phyloP scores from a whole-genome alignment of 2,329 filamentous ascomycete species.

The Aspergillus chevalieri region DNA sequence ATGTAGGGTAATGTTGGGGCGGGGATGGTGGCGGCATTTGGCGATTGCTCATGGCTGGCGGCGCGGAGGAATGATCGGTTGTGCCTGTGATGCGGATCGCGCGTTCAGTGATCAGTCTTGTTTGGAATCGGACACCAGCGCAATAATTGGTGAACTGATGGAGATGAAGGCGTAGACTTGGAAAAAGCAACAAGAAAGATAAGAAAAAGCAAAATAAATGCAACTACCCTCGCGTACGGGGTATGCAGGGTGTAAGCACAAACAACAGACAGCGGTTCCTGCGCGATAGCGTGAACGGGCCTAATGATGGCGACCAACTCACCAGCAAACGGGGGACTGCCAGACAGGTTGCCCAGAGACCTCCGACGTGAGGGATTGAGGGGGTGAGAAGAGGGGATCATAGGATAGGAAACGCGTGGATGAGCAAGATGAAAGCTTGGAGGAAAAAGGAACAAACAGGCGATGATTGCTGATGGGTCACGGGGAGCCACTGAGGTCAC shows the following conservation, averaged over 20 bases:
- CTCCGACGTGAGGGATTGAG: slow-evolving; percentile 29
- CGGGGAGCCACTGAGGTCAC: background rate
- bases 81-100: slow-evolving; percentile 13
- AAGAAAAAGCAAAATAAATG: background rate
- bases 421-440: background rate
- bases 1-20: slow-evolving; percentile 39
- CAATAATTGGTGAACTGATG: background rate
- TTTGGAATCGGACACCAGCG: background rate
- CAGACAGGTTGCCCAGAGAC: slow-evolving; percentile 27
- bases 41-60: slow-evolving; percentile 31
- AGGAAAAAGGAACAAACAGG: slow-evolving; percentile 4
- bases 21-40: slow-evolving; percentile 49
- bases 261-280: too few species aligned
- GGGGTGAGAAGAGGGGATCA: slow-evolving; percentile 29
- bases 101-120: background rate
- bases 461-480: background rate
- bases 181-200: slow-evolving; percentile 1
- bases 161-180: background rate
- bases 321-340: slow-evolving; percentile 33
- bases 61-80: slow-evolving; percentile 27
- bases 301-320: slow-evolving; percentile 17
- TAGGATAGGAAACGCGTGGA: slow-evolving; percentile 7
- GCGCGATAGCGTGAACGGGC: background rate
- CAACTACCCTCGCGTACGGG: too few species aligned
- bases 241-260: too few species aligned